These are phyloP conservation scores for Dentipellis fragilis DNA, from an alignment of 768 basidiomycete genomes.

Conservation along the genomic window DNA sequence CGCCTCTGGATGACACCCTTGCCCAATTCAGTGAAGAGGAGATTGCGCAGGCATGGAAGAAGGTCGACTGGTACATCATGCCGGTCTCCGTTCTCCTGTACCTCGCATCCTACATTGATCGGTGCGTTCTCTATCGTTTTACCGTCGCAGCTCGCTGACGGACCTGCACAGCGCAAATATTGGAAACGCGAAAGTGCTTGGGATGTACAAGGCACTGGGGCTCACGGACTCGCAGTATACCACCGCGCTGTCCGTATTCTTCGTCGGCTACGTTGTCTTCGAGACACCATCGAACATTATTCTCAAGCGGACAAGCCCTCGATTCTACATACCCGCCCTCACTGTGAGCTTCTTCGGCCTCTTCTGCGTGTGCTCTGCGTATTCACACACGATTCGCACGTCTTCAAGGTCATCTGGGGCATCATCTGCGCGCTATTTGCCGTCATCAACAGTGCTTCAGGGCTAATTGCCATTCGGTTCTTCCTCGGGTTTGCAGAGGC, in stretches of 20 bases:
- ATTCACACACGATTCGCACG: background rate
- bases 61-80: constrained; percentile 11
- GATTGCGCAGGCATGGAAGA: constrained; percentile 8
- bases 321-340: constrained; percentile 5
- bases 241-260: constrained; percentile 10
- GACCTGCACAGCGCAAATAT: constrained; percentile 19
- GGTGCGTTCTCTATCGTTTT: background rate
- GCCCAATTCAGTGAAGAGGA: too few relatives aligned
- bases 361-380: too few relatives aligned
- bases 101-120: constrained; percentile 9
- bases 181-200: constrained; percentile 23
- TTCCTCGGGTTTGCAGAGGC: constrained; percentile 26
- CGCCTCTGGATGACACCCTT: too few relatives aligned
- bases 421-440: constrained; percentile 20
- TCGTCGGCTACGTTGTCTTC: constrained; percentile 16
- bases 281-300: constrained; percentile 20
- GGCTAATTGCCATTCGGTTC: constrained; percentile 17
- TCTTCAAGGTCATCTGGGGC: constrained; percentile 21
- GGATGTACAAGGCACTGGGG: constrained; percentile 15
- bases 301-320: constrained; percentile 13
- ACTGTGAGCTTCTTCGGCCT: background rate
- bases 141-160: background rate
- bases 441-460: constrained; percentile 15
- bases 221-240: constrained; percentile 13
- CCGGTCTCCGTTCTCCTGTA: constrained; percentile 9